A percentile compares a stretch with the other conserved stretches of the same genome.
These are phyloP conservation scores for Magnusiomyces starmeri DNA, from an alignment of 1,139 yeast species.

Conservation along the genomic window DNA sequence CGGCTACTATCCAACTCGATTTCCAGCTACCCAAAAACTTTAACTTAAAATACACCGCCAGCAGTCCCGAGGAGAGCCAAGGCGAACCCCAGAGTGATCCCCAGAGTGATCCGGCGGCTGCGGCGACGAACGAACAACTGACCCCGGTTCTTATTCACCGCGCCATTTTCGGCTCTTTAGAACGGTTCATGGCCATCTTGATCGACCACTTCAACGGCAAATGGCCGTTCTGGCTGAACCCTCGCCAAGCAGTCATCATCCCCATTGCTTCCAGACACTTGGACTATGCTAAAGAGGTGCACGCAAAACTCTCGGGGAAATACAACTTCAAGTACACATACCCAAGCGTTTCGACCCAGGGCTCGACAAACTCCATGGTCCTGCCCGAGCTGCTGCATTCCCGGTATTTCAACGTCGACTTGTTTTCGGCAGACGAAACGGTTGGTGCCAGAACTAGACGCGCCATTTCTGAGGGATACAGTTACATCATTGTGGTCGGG, in stretches of 20 bases:
- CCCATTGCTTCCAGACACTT: slow-evolving; percentile 64
- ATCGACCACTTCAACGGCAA: slow-evolving; percentile 88
- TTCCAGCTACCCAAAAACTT: slow-evolving; percentile 89
- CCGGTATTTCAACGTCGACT: slow-evolving; percentile 63
- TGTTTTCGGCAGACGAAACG: slow-evolving; percentile 68
- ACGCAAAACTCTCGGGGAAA: slow-evolving; percentile 43
- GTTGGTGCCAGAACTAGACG: slow-evolving; percentile 76
- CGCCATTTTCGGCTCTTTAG: slow-evolving; percentile 91
- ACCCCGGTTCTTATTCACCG: slow-evolving; percentile 91
- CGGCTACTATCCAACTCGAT: slow-evolving; percentile 92
- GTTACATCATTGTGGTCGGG: slow-evolving; percentile 77
- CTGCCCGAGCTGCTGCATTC: slow-evolving; percentile 40
- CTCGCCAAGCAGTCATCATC: slow-evolving; percentile 82
- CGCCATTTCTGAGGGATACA: slow-evolving; percentile 68
- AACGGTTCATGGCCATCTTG: slow-evolving; percentile 82
- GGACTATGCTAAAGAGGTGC: slow-evolving; percentile 48
- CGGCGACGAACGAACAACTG: slow-evolving; percentile 9
- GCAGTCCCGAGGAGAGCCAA: slow-evolving; percentile 24
- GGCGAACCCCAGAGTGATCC: not conserved
- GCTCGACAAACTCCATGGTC: slow-evolving; percentile 1
- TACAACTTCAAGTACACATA: slow-evolving; percentile 9
- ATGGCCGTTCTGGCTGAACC: slow-evolving; percentile 98
- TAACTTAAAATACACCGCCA: slow-evolving; percentile 49
- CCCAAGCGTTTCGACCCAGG: not conserved
- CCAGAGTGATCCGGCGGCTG: slow-evolving; percentile 34